Evolutionary conservation across 176 grass and related monocot species (phyloP).

Genomic region (Tuctoria greenei): DNA sequence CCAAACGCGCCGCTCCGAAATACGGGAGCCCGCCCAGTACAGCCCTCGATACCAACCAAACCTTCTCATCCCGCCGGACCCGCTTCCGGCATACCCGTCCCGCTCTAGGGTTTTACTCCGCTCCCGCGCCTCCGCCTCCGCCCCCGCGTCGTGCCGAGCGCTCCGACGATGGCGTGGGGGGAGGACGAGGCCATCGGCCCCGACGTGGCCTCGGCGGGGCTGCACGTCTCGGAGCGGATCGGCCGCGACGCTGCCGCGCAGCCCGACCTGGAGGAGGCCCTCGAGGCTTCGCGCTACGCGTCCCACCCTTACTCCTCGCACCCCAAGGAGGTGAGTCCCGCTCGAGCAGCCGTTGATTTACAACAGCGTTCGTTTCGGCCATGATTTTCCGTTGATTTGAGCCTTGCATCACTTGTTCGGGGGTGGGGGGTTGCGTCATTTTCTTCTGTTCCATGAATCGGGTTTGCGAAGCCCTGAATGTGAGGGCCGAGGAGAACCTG

Average conservation of each 20-base stretch:
- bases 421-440: not conserved
- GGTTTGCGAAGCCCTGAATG: not conserved
- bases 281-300: slow-evolving; percentile 95
- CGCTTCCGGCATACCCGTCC: not conserved
- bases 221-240: slow-evolving; percentile 90
- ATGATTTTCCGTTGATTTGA: slow-evolving; percentile 3
- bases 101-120: slow-evolving; percentile 56
- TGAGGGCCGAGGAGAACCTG: not conserved
- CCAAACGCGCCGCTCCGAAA: slow-evolving; percentile 18
- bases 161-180: slow-evolving; percentile 75
- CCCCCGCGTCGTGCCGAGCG: slow-evolving; percentile 12
- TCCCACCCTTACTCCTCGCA: slow-evolving; percentile 87
- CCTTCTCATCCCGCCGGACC: slow-evolving; percentile 15
- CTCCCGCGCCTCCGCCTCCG: not conserved
- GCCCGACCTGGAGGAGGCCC: slow-evolving; percentile 88
- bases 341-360: slow-evolving; percentile 5
- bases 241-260: slow-evolving; percentile 67
- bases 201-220: slow-evolving; percentile 84
- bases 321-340: slow-evolving; percentile 74
- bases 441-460: not conserved
- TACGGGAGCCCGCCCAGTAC: slow-evolving; percentile 20
- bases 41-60: slow-evolving; percentile 20
- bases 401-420: not conserved
- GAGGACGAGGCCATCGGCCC: slow-evolving; percentile 87
- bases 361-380: not conserved